Base-by-base conservation (phyloP, 1,139 yeast genomes). In the Groenewaldozyma auringiensis region DNA sequence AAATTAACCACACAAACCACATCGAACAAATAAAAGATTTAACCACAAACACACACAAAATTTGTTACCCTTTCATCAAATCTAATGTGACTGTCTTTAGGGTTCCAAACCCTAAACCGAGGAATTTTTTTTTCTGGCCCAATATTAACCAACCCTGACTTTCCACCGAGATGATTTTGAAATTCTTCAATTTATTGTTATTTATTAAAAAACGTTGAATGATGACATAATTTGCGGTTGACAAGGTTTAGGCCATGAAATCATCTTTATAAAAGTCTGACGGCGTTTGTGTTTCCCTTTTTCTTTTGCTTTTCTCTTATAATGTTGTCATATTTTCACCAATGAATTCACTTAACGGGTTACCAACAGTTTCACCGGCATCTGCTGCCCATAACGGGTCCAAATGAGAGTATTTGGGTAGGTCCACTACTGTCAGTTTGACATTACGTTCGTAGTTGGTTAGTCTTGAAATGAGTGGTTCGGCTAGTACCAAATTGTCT, bases 331-430 rank as follows among this genome's bases (percentile, higher is more conserved):
- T 52, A 32, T 51, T 47, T 17, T 46, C 37, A 60, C 62, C 59
- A 27, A 66, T 60, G 37, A 63, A 62, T 34, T 54, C 50, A 6
- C 51, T 50, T 50, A 78, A 71, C 34, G 74, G 74, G 41, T 43
- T 46, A 2, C 64, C 69, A 3, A 84, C 81, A 45, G 66, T 68
- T 2, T 71, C 71, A n/a, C 73, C 68, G 0, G 81, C 94, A 55
- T 85, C 88, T 27, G 68, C 63, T 0, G 96, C 94, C 97, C 97
- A 89, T 21, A 89, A 64, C 20, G 88, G 94, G 61, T 89, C 97
- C 57, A 89, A 71, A 63, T 89, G 97, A 42, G 94, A 92, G 61
- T 88, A 94, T 27, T 71, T 56, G 1, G 64, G 63, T 31, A 65
- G 45, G 31, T 62, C 61, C 14, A 56, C 54, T 4, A 63, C 57